Conservation (phyloP, 805 yeast genomes). For the Saccharomycopsis guyanensis region DNA sequence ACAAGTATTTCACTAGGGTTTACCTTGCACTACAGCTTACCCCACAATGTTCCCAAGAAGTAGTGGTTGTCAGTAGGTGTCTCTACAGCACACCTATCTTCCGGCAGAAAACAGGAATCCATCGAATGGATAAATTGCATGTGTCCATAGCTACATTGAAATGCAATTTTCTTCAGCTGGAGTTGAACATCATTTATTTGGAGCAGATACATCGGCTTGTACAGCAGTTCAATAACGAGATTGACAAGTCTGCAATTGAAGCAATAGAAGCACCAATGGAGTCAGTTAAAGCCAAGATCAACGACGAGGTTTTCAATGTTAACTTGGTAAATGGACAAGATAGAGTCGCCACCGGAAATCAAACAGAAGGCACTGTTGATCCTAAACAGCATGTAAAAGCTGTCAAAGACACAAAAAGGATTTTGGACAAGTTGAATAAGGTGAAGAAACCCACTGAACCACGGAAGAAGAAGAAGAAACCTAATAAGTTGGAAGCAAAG, state of each 20-base stretch:
- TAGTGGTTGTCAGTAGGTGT: neutral
- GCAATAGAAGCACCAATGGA: neutral
- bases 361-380: neutral
- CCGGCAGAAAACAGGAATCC: neutral
- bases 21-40: conserved; percentile 6
- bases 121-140: conserved; percentile 1
- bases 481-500: no score
- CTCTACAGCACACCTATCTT: neutral
- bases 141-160: conserved; percentile 1
- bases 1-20: conserved; percentile 5
- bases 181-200: conserved; percentile 1
- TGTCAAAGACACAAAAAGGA: no score
- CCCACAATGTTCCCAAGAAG: neutral
- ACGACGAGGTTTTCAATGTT: neutral
- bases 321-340: neutral
- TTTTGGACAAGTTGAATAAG: no score
- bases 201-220: neutral
- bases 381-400: neutral
- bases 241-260: neutral
- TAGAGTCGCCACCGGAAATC: neutral
- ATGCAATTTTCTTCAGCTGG: conserved; percentile 1
- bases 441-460: no score
- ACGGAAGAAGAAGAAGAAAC: no score
- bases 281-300: conserved; percentile 1
- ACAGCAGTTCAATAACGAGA: neutral